These are phyloP conservation scores for Suillus spraguei DNA, from an alignment of 768 basidiomycete species.

Conservation along the genomic window DNA sequence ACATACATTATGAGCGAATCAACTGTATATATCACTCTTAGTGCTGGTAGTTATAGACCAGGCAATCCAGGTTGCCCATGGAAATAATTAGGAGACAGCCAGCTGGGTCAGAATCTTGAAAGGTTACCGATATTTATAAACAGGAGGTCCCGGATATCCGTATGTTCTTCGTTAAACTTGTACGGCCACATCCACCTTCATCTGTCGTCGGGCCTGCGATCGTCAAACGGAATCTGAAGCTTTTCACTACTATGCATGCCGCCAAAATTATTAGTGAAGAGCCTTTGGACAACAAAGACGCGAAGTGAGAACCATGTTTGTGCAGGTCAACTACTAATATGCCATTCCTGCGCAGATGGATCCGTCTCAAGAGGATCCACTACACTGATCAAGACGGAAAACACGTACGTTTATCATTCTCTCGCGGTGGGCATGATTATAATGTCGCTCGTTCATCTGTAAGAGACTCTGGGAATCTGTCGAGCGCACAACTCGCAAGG, in stretches of 20 bases:
- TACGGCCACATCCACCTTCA: not conserved
- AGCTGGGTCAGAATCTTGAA: not conserved
- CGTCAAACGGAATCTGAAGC: not conserved
- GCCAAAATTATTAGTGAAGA: constrained; percentile 57
- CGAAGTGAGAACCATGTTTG: constrained; percentile 48
- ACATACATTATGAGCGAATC: too few species aligned
- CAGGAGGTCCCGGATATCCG: not conserved
- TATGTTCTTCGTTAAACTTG: constrained; percentile 2
- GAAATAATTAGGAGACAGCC: too few species aligned
- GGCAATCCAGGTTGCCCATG: too few species aligned
- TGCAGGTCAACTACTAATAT: not conserved
- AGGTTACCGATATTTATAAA: not conserved
- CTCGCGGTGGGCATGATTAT: not conserved
- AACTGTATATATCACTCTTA: too few species aligned
- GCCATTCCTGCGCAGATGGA: constrained; percentile 58
- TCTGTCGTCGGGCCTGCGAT: not conserved
- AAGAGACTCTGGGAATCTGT: constrained; percentile 92
- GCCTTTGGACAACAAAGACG: constrained; percentile 55
- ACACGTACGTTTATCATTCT: constrained; percentile 47
- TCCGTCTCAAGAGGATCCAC: constrained; percentile 78
- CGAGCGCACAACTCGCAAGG: constrained; percentile 76
- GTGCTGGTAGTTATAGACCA: too few species aligned
- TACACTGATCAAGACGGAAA: constrained; percentile 80
- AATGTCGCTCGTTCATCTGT: constrained; percentile 11
- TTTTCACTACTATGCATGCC: constrained; percentile 29